Conservation (phyloP, 179 eudicot species). For the Corrigiola litoralis region DNA sequence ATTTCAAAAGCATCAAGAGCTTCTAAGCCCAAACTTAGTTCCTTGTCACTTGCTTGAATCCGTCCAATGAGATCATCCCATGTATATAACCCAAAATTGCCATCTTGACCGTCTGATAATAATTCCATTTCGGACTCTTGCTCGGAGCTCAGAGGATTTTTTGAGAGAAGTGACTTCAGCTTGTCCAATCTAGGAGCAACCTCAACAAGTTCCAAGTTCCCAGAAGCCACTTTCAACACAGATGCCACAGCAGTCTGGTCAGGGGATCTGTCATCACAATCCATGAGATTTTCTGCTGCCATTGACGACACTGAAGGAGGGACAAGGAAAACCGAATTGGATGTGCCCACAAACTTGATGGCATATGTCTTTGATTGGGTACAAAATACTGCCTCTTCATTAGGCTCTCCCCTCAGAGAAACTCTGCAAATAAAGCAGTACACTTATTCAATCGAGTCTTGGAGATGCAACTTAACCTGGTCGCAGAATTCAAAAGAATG, state of each 20-base stretch:
- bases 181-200: constrained; percentile 84
- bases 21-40: constrained; percentile 54
- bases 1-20: constrained; percentile 77
- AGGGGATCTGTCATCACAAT: constrained; percentile 24
- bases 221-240: constrained; percentile 71
- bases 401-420: constrained; percentile 70
- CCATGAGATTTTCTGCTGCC: constrained; percentile 28
- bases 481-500: neutral
- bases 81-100: constrained; percentile 35
- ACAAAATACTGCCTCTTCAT: constrained; percentile 90
- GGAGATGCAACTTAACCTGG: neutral
- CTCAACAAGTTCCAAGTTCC: constrained; percentile 75
- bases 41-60: constrained; percentile 82
- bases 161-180: constrained; percentile 58
- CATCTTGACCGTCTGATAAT: constrained; percentile 19
- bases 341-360: constrained; percentile 79
- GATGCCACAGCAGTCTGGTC: constrained; percentile 37
- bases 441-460: neutral
- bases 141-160: constrained; percentile 52
- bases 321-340: constrained; percentile 76
- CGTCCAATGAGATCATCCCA: constrained; percentile 75
- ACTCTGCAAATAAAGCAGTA: constrained; percentile 39
- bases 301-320: constrained; percentile 50
- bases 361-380: constrained; percentile 76
- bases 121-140: constrained; percentile 45